Percentiles rank a stretch among this genome's conserved stretches.
Evolutionary conservation across 495 filamentous ascomycete species (phyloP).

Genomic region (Trichoderma parareesei): DNA sequence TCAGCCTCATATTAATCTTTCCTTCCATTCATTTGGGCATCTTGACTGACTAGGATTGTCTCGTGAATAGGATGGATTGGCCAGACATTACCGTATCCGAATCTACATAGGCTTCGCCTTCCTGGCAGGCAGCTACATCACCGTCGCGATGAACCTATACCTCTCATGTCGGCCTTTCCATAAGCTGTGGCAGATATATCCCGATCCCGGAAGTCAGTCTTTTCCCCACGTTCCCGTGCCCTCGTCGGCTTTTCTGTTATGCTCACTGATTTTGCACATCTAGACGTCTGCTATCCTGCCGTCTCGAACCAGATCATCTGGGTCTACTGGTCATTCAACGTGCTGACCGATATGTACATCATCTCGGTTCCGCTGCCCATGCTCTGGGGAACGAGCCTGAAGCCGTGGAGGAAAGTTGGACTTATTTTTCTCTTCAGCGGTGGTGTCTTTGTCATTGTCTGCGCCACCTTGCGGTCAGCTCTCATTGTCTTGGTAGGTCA

Average conservation of each 20-base stretch:
- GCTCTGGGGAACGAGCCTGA: slow-evolving; percentile 41
- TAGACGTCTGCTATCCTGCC: slow-evolving; percentile 43
- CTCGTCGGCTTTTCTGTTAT: background rate
- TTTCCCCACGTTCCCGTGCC: background rate
- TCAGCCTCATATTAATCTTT: no score
- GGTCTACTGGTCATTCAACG: slow-evolving; percentile 40
- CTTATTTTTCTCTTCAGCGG: slow-evolving; percentile 42
- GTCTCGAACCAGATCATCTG: slow-evolving; percentile 37
- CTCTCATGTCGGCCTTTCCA: slow-evolving; percentile 44
- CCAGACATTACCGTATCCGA: slow-evolving; percentile 35
- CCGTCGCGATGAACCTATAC: slow-evolving; percentile 44
- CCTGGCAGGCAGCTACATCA: slow-evolving; percentile 45
- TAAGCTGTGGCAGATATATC: slow-evolving; percentile 49
- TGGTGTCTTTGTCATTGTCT: slow-evolving; percentile 41
- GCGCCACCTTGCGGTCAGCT: slow-evolving; percentile 41
- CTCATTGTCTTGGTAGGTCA: slow-evolving; percentile 32
- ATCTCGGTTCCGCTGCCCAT: slow-evolving; percentile 47
- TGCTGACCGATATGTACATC: slow-evolving; percentile 45
- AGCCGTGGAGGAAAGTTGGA: slow-evolving; percentile 37
- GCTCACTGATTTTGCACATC: background rate
- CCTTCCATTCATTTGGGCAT: background rate
- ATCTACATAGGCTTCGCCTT: slow-evolving; percentile 47
- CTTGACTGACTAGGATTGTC: background rate
- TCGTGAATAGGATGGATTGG: slow-evolving; percentile 30
- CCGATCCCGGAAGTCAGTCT: slow-evolving; percentile 43